Conservation (phyloP, 2,329 filamentous ascomycete genomes). For the Blumeria graminis region DNA sequence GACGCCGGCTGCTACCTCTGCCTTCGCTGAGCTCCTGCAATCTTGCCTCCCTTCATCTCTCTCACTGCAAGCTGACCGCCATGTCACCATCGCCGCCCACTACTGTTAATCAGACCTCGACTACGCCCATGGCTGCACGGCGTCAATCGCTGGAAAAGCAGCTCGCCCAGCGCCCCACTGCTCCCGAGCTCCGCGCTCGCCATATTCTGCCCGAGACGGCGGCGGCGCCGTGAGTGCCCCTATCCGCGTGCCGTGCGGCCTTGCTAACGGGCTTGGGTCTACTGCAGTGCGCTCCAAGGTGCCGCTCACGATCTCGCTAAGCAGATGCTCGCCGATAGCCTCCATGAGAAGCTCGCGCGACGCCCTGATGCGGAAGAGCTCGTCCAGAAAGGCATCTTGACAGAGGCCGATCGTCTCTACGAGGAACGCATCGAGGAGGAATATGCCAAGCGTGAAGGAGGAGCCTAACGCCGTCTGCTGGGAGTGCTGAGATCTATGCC, state of each 20-base stretch:
- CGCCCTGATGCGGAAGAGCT: constrained; percentile 55
- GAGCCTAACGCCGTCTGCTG: constrained; percentile 21
- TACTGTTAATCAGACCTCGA: too few relatives aligned
- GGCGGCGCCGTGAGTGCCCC: constrained; percentile 32
- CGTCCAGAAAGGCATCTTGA: constrained; percentile 57
- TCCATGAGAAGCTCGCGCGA: constrained; percentile 68
- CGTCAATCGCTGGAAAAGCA: constrained; percentile 52
- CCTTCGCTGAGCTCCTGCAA: too few relatives aligned
- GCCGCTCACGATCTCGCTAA: constrained; percentile 68
- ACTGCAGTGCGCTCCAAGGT: constrained; percentile 29
- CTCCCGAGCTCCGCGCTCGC: constrained; percentile 40
- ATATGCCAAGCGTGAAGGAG: constrained; percentile 37
- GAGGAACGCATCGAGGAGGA: constrained; percentile 38
- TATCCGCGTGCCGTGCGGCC: background rate
- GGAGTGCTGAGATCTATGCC: too few relatives aligned
- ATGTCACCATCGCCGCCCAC: too few relatives aligned
- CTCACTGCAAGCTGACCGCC: too few relatives aligned
- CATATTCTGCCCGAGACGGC: constrained; percentile 44
- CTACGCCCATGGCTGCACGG: constrained; percentile 17
- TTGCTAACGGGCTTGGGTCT: too few relatives aligned
- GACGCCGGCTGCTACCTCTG: too few relatives aligned
- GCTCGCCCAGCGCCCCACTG: constrained; percentile 42
- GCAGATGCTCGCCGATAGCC: constrained; percentile 64
- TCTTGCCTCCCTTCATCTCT: too few relatives aligned
- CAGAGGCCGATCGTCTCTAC: constrained; percentile 21